phyloP scores from a whole-genome alignment of 2,329 filamentous ascomycete species.

The Trichophyton mentagrophytes region DNA sequence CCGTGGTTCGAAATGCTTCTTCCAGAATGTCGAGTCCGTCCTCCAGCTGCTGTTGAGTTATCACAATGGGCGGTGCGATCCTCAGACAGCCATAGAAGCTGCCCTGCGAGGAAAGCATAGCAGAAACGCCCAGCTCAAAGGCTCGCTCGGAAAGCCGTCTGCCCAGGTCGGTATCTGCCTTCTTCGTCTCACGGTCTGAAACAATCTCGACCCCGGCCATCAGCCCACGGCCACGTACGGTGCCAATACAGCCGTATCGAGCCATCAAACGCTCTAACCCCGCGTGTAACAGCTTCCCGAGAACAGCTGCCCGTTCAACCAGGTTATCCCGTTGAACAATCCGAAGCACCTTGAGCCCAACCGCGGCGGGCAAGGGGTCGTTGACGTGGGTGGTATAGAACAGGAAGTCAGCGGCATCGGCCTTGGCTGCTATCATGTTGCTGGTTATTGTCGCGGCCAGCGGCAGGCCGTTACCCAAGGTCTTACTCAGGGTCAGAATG shows the following conservation, averaged over 20 bases:
- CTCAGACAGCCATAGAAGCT: conserved; percentile 47
- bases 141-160: conserved; percentile 37
- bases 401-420: conserved; percentile 39
- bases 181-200: conserved; percentile 36
- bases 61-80: conserved; percentile 49
- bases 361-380: conserved; percentile 47
- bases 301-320: conserved; percentile 32
- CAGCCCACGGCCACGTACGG: conserved; percentile 47
- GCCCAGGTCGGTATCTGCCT: conserved; percentile 37
- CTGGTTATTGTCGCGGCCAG: conserved; percentile 47
- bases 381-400: conserved; percentile 47
- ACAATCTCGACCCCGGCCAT: conserved; percentile 50
- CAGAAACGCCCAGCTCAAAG: conserved; percentile 41
- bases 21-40: conserved; percentile 45
- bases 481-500: conserved; percentile 50
- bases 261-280: conserved; percentile 37
- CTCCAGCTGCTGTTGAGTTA: conserved; percentile 39
- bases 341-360: conserved; percentile 50
- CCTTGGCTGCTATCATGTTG: conserved; percentile 39
- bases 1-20: conserved; percentile 34
- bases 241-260: conserved; percentile 49
- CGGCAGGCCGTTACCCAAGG: conserved; percentile 48
- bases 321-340: conserved; percentile 47
- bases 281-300: conserved; percentile 36
- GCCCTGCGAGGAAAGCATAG: background rate